Conservation (phyloP, 768 basidiomycete genomes). For the Mycena rebaudengoi region DNA sequence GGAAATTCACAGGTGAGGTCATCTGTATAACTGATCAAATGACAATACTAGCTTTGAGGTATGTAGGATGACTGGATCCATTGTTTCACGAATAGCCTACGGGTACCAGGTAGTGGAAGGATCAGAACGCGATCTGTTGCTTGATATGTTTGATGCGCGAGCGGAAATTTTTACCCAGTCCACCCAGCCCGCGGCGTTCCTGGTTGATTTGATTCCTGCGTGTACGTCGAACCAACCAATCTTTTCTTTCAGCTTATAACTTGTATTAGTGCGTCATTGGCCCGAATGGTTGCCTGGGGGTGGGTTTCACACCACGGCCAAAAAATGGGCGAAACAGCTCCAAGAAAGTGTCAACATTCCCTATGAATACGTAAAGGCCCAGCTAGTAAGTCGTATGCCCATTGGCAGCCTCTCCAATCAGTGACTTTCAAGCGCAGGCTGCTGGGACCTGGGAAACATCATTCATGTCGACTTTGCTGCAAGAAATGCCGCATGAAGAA, state of each 20-base stretch:
- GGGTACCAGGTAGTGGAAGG: not conserved
- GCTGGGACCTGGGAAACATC: slow-evolving; percentile 30
- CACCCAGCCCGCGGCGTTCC: not conserved
- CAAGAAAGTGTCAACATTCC: not conserved
- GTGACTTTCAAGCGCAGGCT: slow-evolving; percentile 18
- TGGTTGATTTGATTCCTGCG: not conserved
- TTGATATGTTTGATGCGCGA: not conserved
- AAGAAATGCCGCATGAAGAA: slow-evolving; percentile 28
- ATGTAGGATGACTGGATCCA: not conserved
- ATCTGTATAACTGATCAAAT: not conserved
- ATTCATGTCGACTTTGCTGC: slow-evolving; percentile 27
- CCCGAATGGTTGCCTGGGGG: slow-evolving; percentile 12
- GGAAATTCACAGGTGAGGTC: not conserved
- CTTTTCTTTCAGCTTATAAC: not conserved
- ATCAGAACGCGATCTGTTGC: not conserved
- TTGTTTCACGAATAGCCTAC: not conserved
- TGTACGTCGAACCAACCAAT: not conserved
- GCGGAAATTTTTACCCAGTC: not conserved
- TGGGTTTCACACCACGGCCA: not conserved
- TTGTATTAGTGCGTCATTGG: slow-evolving; percentile 37
- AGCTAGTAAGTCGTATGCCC: not conserved
- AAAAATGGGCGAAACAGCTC: not conserved
- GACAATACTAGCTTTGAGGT: not conserved
- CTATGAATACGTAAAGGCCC: not conserved
- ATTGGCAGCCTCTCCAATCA: not conserved